These are phyloP conservation scores for Kwoniella europaea DNA, from an alignment of 768 basidiomycete genomes.

Conservation along the genomic window DNA sequence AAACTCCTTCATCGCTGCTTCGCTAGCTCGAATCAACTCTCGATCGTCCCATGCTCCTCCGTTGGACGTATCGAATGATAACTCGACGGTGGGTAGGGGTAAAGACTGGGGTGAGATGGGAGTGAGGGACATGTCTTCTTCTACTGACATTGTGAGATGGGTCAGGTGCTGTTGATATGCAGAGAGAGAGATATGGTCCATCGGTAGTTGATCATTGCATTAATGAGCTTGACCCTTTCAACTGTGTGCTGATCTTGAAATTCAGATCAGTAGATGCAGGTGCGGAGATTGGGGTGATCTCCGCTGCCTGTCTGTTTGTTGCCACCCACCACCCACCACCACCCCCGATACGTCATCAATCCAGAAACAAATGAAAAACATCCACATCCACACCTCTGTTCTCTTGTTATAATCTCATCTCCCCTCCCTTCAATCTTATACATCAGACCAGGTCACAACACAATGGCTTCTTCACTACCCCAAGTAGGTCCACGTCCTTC, in stretches of 20 bases:
- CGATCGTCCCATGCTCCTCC: constrained; percentile 55
- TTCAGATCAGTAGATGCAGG: too few relatives aligned
- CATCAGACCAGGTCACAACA: neutral
- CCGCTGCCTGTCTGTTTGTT: neutral
- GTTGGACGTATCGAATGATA: constrained; percentile 22
- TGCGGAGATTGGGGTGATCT: too few relatives aligned
- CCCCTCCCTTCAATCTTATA: neutral
- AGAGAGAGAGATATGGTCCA: too few relatives aligned
- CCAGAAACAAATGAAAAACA: neutral
- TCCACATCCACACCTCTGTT: neutral
- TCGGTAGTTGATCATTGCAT: too few relatives aligned
- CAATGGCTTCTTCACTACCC: constrained; percentile 40
- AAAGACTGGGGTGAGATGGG: neutral
- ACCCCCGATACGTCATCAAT: constrained; percentile 19
- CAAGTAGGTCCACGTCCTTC: constrained; percentile 31
- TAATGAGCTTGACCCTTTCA: too few relatives aligned
- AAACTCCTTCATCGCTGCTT: constrained; percentile 55
- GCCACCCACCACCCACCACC: constrained; percentile 20
- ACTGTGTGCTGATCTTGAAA: too few relatives aligned
- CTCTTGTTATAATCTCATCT: neutral
- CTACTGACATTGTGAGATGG: neutral
- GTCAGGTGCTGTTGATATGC: neutral
- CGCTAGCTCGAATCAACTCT: constrained; percentile 51
- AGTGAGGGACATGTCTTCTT: constrained; percentile 8
- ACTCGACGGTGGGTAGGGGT: constrained; percentile 14